Percentiles rank a stretch among this genome's conserved stretches.
phyloP scores from a whole-genome alignment of 169 alveolate genomes.

The Plasmodium berghei region DNA sequence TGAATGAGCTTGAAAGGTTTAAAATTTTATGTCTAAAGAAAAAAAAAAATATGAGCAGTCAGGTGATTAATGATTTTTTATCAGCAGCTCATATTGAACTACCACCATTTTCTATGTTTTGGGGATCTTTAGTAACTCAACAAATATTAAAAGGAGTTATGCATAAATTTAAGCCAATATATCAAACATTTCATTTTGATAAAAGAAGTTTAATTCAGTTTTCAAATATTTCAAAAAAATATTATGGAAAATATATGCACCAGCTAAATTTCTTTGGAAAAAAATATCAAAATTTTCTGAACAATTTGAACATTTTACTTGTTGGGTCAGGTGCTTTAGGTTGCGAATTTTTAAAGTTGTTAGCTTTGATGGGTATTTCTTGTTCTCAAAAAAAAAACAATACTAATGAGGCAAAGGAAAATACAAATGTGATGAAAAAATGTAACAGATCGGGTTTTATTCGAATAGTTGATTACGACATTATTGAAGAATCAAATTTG shows the following conservation, averaged over 20 bases:
- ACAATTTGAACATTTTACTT: conserved; percentile 77
- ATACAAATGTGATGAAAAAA: neutral
- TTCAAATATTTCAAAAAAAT: conserved; percentile 45
- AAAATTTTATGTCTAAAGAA: conserved; percentile 38
- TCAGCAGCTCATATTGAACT: conserved; percentile 63
- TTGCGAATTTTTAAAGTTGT: conserved; percentile 97
- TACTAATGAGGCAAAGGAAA: neutral
- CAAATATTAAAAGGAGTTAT: conserved; percentile 55
- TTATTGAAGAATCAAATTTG: conserved; percentile 96
- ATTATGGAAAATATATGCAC: conserved; percentile 68
- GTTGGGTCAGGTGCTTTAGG: conserved; percentile 99
- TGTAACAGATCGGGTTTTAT: conserved; percentile 85
- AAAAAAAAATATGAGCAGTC: conserved; percentile 45
- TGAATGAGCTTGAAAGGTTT: neutral
- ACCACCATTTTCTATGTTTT: conserved; percentile 63
- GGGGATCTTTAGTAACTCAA: conserved; percentile 53
- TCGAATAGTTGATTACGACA: conserved; percentile 97
- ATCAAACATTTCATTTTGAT: conserved; percentile 58
- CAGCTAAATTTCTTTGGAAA: conserved; percentile 65
- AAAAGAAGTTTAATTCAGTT: conserved; percentile 52
- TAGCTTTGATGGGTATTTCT: conserved; percentile 97
- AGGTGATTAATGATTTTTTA: conserved; percentile 40
- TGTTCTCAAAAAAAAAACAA: conserved; percentile 38
- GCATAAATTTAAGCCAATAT: conserved; percentile 49
- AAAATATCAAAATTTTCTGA: conserved; percentile 51